Base-by-base conservation (phyloP, 202 grass and related monocot genomes). In the Bolboschoenoplectus hybrid region DNA sequence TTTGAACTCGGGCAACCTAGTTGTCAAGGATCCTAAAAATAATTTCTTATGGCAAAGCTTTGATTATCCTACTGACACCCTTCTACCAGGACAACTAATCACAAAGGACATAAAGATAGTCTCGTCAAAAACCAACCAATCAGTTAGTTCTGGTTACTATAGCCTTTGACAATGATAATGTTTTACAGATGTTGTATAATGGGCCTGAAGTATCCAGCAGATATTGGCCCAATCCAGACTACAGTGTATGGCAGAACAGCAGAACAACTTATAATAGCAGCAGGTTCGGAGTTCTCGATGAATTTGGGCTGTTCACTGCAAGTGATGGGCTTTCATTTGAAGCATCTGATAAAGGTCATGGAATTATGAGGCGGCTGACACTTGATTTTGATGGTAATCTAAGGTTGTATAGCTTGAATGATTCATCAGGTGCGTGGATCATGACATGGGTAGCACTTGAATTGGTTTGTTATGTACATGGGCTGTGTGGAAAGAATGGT, bases 141-240 rank as follows among this genome's bases (percentile, higher is more conserved):
- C 14, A 0, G 6, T 71, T 3, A 17, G 13, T 10, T 74, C 87
- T 0, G 82, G 80, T 26, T 58, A 88, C n/a, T 90, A 94, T 84
- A 44, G 1, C 81, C 87, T 97, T 94, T 74, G 92, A 94, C 76
- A 94, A 92, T 75, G 82, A 94, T 61, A 97, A 91, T 43, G 84
- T 97, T 61, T 84, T 97, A 4, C 63, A 72, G 12, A 89, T 97
- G 80, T 51, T 92, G 43, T 97, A 94, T 65, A 50, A 91, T 14
- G 92, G 89, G 16, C 86, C 89, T 44, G 92, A 92, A 0, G 89
- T 92, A 40, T 89, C 94, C 67, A 97, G 94, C 87, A 92, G 94
- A 85, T 97, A 97, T 67, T 97, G 89, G 92, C 92, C 94, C 79
- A 89, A 86, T 86, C 92, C 92, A 2, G 85, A 91, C 64, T 85